Evolutionary conservation across 306 rosid genomes (phyloP).

Genomic region (Rosa multiflora): DNA sequence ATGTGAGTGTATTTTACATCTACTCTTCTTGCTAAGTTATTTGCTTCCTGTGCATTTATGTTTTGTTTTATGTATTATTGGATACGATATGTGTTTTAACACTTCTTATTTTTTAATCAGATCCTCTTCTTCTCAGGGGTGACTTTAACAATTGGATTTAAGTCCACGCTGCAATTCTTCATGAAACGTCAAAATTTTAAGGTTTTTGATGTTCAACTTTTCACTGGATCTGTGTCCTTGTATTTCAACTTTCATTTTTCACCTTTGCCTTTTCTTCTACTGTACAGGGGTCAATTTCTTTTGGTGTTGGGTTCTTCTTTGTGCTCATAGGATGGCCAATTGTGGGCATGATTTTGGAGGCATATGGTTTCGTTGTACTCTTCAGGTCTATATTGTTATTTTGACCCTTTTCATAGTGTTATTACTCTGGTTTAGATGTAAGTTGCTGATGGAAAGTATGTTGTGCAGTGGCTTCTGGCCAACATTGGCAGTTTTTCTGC

Average conservation of each 20-base stretch:
- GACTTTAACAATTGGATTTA: slow-evolving; percentile 86
- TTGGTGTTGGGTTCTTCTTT: slow-evolving; percentile 83
- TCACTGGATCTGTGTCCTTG: not conserved
- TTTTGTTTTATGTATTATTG: not conserved
- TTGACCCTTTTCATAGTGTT: slow-evolving; percentile 5
- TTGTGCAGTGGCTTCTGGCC: slow-evolving; percentile 98
- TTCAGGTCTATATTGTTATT: slow-evolving; percentile 61
- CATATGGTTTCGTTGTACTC: slow-evolving; percentile 83
- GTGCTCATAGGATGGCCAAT: slow-evolving; percentile 97
- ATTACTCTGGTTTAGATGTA: slow-evolving; percentile 12
- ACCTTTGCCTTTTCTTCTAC: slow-evolving; percentile 11
- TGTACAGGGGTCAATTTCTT: slow-evolving; percentile 86
- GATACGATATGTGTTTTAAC: slow-evolving; percentile 29
- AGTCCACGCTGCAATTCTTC: slow-evolving; percentile 92
- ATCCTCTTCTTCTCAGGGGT: slow-evolving; percentile 96
- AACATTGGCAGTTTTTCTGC: slow-evolving; percentile 86
- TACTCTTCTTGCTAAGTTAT: slow-evolving; percentile 14
- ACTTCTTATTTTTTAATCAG: slow-evolving; percentile 49
- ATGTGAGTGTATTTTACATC: slow-evolving; percentile 51
- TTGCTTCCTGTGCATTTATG: not conserved
- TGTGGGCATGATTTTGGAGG: slow-evolving; percentile 88
- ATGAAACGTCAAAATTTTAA: slow-evolving; percentile 87
- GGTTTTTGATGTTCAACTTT: slow-evolving; percentile 42
- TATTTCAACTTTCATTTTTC: slow-evolving; percentile 10
- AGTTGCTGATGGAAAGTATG: slow-evolving; percentile 37